Evolutionary conservation across 345 rosid species (phyloP).

Genomic region (Euphorbia tirucalli): DNA sequence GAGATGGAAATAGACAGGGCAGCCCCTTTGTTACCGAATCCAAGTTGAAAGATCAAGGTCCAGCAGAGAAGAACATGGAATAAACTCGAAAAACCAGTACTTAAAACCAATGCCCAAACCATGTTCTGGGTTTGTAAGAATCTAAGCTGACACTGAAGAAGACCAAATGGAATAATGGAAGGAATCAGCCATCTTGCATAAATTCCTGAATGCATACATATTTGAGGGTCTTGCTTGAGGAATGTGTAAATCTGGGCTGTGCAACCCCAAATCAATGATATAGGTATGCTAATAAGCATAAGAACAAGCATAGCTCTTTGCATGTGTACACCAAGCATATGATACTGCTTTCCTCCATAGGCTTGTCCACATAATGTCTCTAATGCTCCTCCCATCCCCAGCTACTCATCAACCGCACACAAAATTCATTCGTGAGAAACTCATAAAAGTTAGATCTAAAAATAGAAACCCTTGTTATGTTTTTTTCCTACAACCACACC

Average conservation of each 20-base stretch:
- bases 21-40: conserved; percentile 35
- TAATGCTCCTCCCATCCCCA: conserved; percentile 42
- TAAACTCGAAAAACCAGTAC: conserved; percentile 24
- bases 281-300: conserved; percentile 23
- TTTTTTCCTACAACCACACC: no score
- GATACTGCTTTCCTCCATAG: conserved; percentile 34
- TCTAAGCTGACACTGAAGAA: conserved; percentile 37
- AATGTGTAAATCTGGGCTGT: conserved; percentile 26
- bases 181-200: conserved; percentile 36
- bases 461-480: no score
- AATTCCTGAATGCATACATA: conserved; percentile 21
- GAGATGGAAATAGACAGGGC: conserved; percentile 33
- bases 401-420: conserved; percentile 4
- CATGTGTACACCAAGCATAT: conserved; percentile 32
- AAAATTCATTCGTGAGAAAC: neutral
- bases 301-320: conserved; percentile 39
- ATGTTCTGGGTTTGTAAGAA: conserved; percentile 35
- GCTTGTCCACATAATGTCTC: conserved; percentile 41
- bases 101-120: conserved; percentile 21
- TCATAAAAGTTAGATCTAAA: no score
- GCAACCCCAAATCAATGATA: conserved; percentile 26
- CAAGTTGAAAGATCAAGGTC: conserved; percentile 25
- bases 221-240: conserved; percentile 23
- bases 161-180: conserved; percentile 32
- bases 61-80: conserved; percentile 36